Base-by-base conservation (phyloP, 345 rosid genomes). In the Arabidopsis arenosa region DNA sequence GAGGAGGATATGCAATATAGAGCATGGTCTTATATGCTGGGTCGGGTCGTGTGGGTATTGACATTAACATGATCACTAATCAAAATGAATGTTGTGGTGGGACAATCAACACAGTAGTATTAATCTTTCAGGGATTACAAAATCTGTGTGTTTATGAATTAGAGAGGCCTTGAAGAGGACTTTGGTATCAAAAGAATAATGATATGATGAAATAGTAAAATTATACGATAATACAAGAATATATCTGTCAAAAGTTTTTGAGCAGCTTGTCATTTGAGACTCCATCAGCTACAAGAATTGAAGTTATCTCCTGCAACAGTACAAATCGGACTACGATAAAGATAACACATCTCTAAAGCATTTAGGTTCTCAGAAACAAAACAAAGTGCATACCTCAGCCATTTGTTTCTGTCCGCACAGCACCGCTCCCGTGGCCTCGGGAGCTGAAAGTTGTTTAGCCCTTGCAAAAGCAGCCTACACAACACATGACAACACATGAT, bases 391-490 rank as follows among this genome's bases (percentile, higher is more conserved):
- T 70, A 95, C 99, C 96, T 95, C 98, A 6, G 91, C 77, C 99
- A 95, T 95, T 90, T 89, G 97, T 82, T 75, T 90, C 86, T 89
- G 97, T 60, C 99, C 98, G 70, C 99, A 95, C 32, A 95, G 90
- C 62, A 95, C 87, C 2, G 74, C 98, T 54, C 91, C 97, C 0
- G 94, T 86, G 68, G 87, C 89, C 11, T 51, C n/a, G 1, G 96
- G 90, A 68, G 68, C 80, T 59, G 65, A 75, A 62, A 85, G 79
- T 65, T 85, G 76, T 75, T 89, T 87, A 61, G 90, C 89, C 80
- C 91, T 86, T 41, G 87, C 75, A 70, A 92, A 95, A 75, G 98
- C 99, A 77, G 90, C 93, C 98, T 95, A 88, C 70, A 59, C 75
- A 74, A 80, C 4, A 70, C 71, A 53, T n/a, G 10, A 59, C 75